phyloP scores from a whole-genome alignment of 164 flowering plant species.

The Nymphaea thermarum region DNA sequence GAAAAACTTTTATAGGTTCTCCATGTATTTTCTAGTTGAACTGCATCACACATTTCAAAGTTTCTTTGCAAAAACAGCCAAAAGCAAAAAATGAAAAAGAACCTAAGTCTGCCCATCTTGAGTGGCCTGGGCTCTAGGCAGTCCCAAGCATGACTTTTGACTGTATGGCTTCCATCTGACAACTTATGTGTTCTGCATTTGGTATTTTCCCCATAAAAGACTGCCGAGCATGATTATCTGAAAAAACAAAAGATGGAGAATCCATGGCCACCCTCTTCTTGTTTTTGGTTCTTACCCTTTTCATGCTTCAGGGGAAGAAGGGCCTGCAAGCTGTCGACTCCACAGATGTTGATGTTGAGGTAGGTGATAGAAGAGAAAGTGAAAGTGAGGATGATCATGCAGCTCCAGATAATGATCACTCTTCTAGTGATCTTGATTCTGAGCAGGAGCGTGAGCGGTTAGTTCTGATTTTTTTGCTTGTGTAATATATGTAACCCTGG shows the following conservation, averaged over 20 bases:
- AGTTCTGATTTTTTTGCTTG: not conserved
- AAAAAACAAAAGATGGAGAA: not conserved
- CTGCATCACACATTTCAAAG: too few species aligned
- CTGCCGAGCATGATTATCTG: not conserved
- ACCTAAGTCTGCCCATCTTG: too few species aligned
- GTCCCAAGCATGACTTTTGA: too few species aligned
- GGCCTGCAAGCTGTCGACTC: constrained; percentile 69
- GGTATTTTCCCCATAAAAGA: too few species aligned
- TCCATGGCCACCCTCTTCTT: not conserved
- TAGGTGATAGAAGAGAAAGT: constrained; percentile 26
- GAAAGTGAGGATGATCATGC: constrained; percentile 36
- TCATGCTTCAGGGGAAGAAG: constrained; percentile 55
- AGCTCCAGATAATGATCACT: constrained; percentile 13
- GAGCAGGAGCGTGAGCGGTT: constrained; percentile 78
- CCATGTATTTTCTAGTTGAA: too few species aligned
- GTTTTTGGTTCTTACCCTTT: not conserved
- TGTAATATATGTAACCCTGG: too few species aligned
- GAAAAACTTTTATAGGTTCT: too few species aligned
- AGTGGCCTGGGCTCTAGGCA: too few species aligned
- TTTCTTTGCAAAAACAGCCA: too few species aligned
- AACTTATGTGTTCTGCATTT: too few species aligned
- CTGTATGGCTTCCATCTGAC: too few species aligned
- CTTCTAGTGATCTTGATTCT: constrained; percentile 54
- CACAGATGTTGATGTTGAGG: constrained; percentile 42
- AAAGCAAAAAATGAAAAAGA: too few species aligned